Evolutionary conservation across 495 filamentous ascomycete species (phyloP).

Genomic region (Cercophora newfieldiana): DNA sequence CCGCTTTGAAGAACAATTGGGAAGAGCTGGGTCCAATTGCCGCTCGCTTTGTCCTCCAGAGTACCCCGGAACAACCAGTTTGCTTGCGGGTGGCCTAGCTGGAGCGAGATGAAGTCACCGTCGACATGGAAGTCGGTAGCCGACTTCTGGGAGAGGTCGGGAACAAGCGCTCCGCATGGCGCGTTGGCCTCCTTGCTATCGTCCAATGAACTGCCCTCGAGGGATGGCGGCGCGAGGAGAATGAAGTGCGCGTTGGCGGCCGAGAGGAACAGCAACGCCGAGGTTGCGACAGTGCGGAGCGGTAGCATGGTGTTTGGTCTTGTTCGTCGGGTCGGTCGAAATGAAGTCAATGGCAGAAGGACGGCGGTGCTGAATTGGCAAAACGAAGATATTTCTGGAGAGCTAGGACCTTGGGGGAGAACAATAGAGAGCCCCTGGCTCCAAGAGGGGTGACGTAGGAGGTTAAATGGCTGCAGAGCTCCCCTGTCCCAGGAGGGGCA

Average conservation of each 20-base stretch:
- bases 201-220: constrained; percentile 42
- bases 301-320: constrained; percentile 30
- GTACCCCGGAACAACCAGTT: constrained; percentile 55
- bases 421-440: background rate
- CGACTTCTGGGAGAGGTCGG: constrained; percentile 37
- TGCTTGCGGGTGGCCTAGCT: constrained; percentile 44
- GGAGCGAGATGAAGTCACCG: constrained; percentile 44
- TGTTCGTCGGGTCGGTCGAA: background rate
- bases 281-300: constrained; percentile 24
- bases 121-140: constrained; percentile 53
- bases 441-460: background rate
- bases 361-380: background rate
- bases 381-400: background rate
- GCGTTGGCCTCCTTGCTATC: constrained; percentile 40
- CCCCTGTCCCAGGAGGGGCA: background rate
- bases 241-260: constrained; percentile 48
- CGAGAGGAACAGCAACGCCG: constrained; percentile 35
- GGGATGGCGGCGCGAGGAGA: constrained; percentile 42
- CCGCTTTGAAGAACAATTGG: constrained; percentile 48
- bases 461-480: background rate
- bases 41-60: constrained; percentile 40
- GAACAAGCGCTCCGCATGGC: constrained; percentile 51
- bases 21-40: constrained; percentile 52
- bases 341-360: background rate
- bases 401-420: background rate